These are phyloP conservation scores for Phytophthora pistaciae DNA, from an alignment of 352 stramenopile species.

Conservation along the genomic window DNA sequence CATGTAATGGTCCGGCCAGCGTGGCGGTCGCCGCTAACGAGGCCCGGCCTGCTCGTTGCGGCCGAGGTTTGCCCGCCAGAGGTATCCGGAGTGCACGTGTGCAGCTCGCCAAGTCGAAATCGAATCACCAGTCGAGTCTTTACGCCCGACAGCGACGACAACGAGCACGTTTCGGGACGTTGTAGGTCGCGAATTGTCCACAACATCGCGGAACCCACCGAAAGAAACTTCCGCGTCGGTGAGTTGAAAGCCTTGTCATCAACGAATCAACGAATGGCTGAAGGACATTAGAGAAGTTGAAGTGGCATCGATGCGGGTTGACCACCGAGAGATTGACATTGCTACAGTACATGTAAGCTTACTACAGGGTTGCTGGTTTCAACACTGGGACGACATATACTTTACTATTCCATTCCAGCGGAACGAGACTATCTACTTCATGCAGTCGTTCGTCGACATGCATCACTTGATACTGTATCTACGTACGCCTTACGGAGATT, in stretches of 20 bases:
- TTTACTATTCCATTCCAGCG: constrained; percentile 25
- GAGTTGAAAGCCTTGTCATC: neutral
- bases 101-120: constrained; percentile 4
- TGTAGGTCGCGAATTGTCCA: constrained; percentile 18
- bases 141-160: constrained; percentile 15
- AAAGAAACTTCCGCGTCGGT: constrained; percentile 24
- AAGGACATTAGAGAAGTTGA: constrained; percentile 12
- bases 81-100: neutral
- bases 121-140: constrained; percentile 10
- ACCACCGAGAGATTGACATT: constrained; percentile 22
- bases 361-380: constrained; percentile 6
- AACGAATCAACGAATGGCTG: neutral
- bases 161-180: constrained; percentile 15
- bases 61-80: neutral
- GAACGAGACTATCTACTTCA: constrained; percentile 22
- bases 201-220: constrained; percentile 2
- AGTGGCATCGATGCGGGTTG: neutral
- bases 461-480: constrained; percentile 12
- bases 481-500: constrained; percentile 29
- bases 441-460: constrained; percentile 27
- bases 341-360: neutral
- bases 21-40: constrained; percentile 1
- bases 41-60: neutral
- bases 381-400: constrained; percentile 23
- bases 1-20: neutral